A percentile compares a stretch with the other conserved stretches of the same genome.
Conservation (phyloP, 140 eudicot genomes). For the Senecio squalidus region DNA sequence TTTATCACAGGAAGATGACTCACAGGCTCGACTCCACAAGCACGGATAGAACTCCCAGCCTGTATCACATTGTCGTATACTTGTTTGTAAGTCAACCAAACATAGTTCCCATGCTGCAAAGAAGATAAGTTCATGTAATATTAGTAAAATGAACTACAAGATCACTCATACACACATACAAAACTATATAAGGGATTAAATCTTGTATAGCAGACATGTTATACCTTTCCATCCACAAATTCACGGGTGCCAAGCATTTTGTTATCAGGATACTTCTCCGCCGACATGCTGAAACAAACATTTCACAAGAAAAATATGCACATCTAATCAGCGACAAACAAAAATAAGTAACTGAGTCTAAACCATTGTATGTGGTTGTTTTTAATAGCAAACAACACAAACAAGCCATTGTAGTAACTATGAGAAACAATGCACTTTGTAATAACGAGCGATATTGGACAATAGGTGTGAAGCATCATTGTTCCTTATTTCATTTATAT, state of each 20-base stretch:
- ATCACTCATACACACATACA: conserved; percentile 1
- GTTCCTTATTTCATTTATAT: background rate
- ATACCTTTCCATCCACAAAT: conserved; percentile 79
- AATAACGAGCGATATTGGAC: background rate
- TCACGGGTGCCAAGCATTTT: conserved; percentile 91
- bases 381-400: background rate
- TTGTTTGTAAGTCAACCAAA: conserved; percentile 83
- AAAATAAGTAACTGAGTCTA: no score
- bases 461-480: background rate
- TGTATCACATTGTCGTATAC: conserved; percentile 69
- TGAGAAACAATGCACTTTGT: background rate
- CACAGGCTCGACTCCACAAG: conserved; percentile 73
- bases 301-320: background rate
- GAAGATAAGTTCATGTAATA: background rate
- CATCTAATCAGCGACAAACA: background rate
- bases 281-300: conserved; percentile 56
- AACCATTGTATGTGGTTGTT: no score
- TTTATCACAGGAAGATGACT: conserved; percentile 19
- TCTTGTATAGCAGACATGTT: background rate
- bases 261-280: conserved; percentile 77
- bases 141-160: background rate
- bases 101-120: conserved; percentile 73
- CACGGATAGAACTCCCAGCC: conserved; percentile 76
- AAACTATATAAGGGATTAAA: background rate
- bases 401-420: background rate